Base-by-base conservation (phyloP, 495 filamentous ascomycete species). In the Aspergillus bridgeri region DNA sequence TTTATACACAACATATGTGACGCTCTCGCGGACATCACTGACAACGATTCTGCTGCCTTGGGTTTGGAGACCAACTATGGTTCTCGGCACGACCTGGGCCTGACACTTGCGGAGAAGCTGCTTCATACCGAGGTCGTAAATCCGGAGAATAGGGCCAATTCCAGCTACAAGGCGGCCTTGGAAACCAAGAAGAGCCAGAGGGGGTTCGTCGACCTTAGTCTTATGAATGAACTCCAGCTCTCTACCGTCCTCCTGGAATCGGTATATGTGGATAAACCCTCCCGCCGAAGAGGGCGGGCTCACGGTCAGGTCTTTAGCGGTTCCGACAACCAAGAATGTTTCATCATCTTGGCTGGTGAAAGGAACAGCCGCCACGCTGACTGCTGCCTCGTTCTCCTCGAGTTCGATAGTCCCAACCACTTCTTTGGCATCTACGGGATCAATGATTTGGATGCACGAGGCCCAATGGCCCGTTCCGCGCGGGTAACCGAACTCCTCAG, bases 211-310 rank as follows among this genome's bases (percentile, higher is more conserved):
- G 15, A 96, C 80, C 63, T 88, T 89, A 6, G 95, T 98, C 72
- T 97, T 97, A 75, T 98, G 95, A 57, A 96, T 92, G 59, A 97
- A 93, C 64, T 96, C 92, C 22, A 99, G 80, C 54, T 88, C 84
- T 59, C 83, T 84, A 47, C 95, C 95, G 61, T 92, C 85, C 27
- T 92, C 87, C 23, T 89, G 83, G 77, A 98, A 92, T 38, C 91
- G 86, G 72, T 96, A 99, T 48, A 98, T 88, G 62, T 96, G 91
- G 27, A 99, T 90, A 64, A 86, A 96, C 5, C 92, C 93, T 51
- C 86, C 84, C 18, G 79, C 85, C 56, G 82, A 89, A 2, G 85
- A 86, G 38, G 88, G 85, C 5, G 92, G 91, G 58, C 78, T 86
- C 57, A 90, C 80, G 18, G 84, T 76, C 81, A 96, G 87, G 61